Evolutionary conservation across 768 basidiomycete genomes (phyloP).

Genomic region (Pisolithus microcarpus): DNA sequence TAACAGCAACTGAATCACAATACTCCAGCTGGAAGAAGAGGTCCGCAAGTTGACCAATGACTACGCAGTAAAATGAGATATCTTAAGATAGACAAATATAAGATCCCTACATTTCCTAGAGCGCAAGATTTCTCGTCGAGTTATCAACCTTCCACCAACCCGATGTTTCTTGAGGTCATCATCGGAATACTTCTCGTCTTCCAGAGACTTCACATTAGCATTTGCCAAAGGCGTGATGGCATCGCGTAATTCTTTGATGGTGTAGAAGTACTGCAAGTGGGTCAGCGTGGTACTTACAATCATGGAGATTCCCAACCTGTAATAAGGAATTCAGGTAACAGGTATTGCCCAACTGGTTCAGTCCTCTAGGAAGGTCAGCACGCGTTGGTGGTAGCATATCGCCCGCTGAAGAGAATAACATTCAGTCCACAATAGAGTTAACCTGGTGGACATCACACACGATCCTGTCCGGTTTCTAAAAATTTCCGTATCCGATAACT

Average conservation of each 20-base stretch:
- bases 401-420: slow-evolving; percentile 46
- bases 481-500: slow-evolving; percentile 66
- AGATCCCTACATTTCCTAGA: slow-evolving; percentile 70
- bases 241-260: slow-evolving; percentile 83
- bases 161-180: slow-evolving; percentile 78
- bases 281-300: background rate
- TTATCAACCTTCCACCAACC: slow-evolving; percentile 82
- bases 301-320: slow-evolving; percentile 25
- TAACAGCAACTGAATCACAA: slow-evolving; percentile 58
- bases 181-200: slow-evolving; percentile 68
- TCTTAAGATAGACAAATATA: background rate
- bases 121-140: slow-evolving; percentile 70
- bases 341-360: slow-evolving; percentile 85
- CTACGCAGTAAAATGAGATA: slow-evolving; percentile 32
- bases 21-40: slow-evolving; percentile 75
- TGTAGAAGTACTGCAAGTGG: slow-evolving; percentile 77
- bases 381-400: slow-evolving; percentile 47
- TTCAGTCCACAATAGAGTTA: background rate
- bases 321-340: slow-evolving; percentile 80
- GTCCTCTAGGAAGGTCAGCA: slow-evolving; percentile 71
- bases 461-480: slow-evolving; percentile 60
- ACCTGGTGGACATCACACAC: slow-evolving; percentile 41
- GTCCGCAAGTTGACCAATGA: slow-evolving; percentile 71
- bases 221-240: slow-evolving; percentile 59
- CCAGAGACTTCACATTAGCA: slow-evolving; percentile 46